Evolutionary conservation across 2,329 filamentous ascomycete genomes (phyloP).

Genomic region (Torrubiella hemipterigena): DNA sequence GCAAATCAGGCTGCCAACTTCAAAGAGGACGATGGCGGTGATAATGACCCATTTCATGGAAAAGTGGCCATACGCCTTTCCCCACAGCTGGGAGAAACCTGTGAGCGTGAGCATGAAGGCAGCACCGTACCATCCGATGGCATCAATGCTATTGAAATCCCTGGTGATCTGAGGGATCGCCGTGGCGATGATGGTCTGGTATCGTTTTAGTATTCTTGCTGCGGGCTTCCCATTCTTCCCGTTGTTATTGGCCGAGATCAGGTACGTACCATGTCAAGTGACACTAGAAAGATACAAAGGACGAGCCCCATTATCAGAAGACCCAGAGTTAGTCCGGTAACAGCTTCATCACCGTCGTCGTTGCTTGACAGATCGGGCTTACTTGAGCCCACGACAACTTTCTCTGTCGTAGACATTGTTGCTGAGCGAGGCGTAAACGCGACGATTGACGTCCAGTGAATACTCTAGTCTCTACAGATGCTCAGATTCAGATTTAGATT

Average conservation of each 20-base stretch:
- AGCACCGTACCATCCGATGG: slow-evolving; percentile 36
- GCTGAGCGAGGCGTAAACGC: no score
- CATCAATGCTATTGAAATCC: slow-evolving; percentile 17
- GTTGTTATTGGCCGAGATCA: no score
- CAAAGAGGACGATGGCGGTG: slow-evolving; percentile 27
- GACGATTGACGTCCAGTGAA: no score
- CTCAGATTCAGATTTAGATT: no score
- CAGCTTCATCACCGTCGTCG: no score
- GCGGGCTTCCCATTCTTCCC: background rate
- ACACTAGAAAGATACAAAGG: background rate
- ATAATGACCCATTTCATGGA: slow-evolving; percentile 28
- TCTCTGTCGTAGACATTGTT: no score
- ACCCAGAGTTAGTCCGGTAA: no score
- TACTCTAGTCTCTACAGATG: no score
- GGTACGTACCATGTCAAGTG: background rate
- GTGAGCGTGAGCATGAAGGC: slow-evolving; percentile 22
- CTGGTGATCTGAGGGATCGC: background rate
- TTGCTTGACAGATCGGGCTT: no score
- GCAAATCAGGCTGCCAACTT: slow-evolving; percentile 29
- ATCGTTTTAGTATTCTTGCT: background rate
- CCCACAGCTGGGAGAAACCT: slow-evolving; percentile 9
- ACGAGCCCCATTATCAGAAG: background rate
- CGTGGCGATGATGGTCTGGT: slow-evolving; percentile 2
- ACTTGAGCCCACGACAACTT: no score
- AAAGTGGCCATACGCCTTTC: slow-evolving; percentile 17